Conservation (phyloP, 2,329 filamentous ascomycete genomes). For the Ophiostoma triangulosporum region DNA sequence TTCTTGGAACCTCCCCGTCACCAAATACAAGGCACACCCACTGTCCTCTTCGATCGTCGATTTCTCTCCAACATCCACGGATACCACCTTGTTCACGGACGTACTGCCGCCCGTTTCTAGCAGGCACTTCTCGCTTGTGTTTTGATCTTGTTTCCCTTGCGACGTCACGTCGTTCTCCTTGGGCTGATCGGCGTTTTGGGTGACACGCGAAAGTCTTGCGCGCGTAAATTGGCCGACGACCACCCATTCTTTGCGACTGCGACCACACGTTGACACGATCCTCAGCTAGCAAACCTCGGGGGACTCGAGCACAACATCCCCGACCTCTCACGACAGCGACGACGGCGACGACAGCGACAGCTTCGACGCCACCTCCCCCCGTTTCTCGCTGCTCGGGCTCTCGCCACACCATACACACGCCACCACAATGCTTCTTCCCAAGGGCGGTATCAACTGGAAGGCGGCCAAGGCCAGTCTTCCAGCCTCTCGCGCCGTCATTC, state of each 20-base stretch:
- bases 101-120: neutral
- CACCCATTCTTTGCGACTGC: neutral
- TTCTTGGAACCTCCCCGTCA: neutral
- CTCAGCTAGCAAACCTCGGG: too few relatives aligned
- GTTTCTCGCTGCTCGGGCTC: too few relatives aligned
- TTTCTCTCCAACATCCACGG: neutral
- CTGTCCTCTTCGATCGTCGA: neutral
- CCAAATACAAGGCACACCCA: neutral
- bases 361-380: neutral
- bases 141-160: neutral
- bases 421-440: conserved; percentile 70
- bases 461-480: conserved; percentile 68
- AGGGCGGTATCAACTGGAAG: conserved; percentile 87
- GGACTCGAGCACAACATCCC: too few relatives aligned
- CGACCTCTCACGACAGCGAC: too few relatives aligned
- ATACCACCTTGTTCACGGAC: neutral
- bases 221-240: conserved; percentile 3
- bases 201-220: conserved; percentile 5
- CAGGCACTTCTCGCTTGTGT: neutral
- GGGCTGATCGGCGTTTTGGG: conserved; percentile 2
- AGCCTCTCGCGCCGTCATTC: conserved; percentile 57
- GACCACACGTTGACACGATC: too few relatives aligned
- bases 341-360: neutral
- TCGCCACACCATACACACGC: too few relatives aligned
- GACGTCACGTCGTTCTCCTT: neutral